A percentile compares a stretch with the other conserved stretches of the same genome.
These are phyloP conservation scores for Zea luxurians DNA, from an alignment of 176 grass and related monocot species.

Conservation along the genomic window DNA sequence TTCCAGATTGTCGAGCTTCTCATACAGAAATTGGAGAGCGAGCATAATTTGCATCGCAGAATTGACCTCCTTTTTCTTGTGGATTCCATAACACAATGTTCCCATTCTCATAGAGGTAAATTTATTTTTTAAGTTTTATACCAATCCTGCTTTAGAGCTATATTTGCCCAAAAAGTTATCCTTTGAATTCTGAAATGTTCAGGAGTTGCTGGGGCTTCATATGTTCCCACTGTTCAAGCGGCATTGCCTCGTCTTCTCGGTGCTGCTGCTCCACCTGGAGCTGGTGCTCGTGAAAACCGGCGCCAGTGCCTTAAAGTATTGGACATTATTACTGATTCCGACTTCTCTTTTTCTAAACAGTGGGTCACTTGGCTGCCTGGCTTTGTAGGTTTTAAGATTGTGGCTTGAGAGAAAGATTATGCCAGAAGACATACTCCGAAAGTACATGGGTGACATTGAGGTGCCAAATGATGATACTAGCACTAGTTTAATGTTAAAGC, in stretches of 20 bases:
- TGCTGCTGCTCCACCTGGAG: conserved; percentile 83
- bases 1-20: conserved; percentile 93
- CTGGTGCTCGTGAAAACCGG: conserved; percentile 87
- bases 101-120: conserved; percentile 87
- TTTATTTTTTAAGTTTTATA: conserved; percentile 16
- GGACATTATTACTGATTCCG: conserved; percentile 18
- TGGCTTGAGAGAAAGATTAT: conserved; percentile 99
- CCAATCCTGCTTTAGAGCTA: conserved; percentile 30
- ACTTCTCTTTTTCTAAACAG: conserved; percentile 15
- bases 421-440: conserved; percentile 72
- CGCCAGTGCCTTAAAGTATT: conserved; percentile 95
- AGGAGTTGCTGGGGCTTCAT: conserved; percentile 80
- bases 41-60: conserved; percentile 85
- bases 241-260: conserved; percentile 79
- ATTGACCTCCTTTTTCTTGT: conserved; percentile 94
- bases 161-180: conserved; percentile 36
- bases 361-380: not conserved
- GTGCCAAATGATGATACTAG: conserved; percentile 62
- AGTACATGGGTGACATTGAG: conserved; percentile 77
- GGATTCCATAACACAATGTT: conserved; percentile 94
- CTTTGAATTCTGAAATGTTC: conserved; percentile 39
- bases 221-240: conserved; percentile 79
- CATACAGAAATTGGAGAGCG: conserved; percentile 73
- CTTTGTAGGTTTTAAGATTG: conserved; percentile 82
- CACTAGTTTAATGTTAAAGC: conserved; percentile 52